phyloP scores from a whole-genome alignment of 805 yeast species.

The Metschnikowia hibisci region DNA sequence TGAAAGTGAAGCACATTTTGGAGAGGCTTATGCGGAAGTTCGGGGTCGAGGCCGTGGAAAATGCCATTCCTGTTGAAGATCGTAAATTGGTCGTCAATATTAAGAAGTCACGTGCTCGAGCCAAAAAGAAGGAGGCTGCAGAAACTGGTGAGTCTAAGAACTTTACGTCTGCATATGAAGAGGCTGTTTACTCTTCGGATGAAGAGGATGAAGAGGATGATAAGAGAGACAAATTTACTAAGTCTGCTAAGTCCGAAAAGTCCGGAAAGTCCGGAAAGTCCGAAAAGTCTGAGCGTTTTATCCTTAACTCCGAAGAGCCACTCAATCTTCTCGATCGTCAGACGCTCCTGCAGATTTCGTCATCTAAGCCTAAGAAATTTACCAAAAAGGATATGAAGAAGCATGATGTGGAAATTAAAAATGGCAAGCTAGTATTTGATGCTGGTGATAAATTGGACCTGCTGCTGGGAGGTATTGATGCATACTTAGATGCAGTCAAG shows the following conservation, averaged over 20 bases:
- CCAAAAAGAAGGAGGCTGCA: conserved; percentile 62
- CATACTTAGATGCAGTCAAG: conserved; percentile 89
- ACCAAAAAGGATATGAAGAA: conserved; percentile 43
- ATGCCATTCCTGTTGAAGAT: conserved; percentile 87
- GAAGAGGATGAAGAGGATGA: conserved; percentile 59
- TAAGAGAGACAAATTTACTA: conserved; percentile 34
- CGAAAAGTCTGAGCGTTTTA: conserved; percentile 52
- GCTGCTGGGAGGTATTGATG: conserved; percentile 65
- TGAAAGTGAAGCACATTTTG: conserved; percentile 86
- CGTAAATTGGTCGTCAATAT: conserved; percentile 78
- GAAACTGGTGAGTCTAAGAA: conserved; percentile 44
- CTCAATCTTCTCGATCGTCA: conserved; percentile 83
- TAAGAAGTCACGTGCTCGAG: conserved; percentile 79
- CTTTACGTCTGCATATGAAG: conserved; percentile 86
- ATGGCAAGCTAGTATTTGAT: conserved; percentile 67
- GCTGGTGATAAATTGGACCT: conserved; percentile 42
- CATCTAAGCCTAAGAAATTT: conserved; percentile 71
- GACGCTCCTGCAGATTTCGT: conserved; percentile 82
- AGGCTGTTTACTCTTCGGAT: conserved; percentile 66
- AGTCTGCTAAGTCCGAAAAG: conserved; percentile 26
- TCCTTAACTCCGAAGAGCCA: conserved; percentile 75
- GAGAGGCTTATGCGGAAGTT: conserved; percentile 88
- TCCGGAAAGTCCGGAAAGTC: conserved; percentile 33
- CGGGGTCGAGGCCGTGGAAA: conserved; percentile 82
- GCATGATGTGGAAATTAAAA: conserved; percentile 35